Base-by-base conservation (phyloP, 257 asterid genomes). In the Paraleonurus japonicus region DNA sequence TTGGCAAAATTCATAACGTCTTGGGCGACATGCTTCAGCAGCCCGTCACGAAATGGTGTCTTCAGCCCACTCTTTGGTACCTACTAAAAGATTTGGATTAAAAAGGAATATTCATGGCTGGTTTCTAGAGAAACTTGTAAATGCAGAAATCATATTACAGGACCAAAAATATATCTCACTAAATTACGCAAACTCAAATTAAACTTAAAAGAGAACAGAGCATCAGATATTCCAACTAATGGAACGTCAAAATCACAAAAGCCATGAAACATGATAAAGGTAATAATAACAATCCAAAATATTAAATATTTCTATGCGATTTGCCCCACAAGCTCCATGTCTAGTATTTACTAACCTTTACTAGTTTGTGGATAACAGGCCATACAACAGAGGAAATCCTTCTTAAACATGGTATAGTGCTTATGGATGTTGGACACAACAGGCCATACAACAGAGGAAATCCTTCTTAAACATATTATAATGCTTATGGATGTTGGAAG, bases 21-120 rank as follows among this genome's bases (percentile, higher is more conserved):
- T 79, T 92, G 94, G 17, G 98, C 98, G 24, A 92, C 93, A 74
- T 95, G 98, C 92, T 88, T 92, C 72, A 95, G 87, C 86, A 95
- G 81, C 59, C 99, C 99, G 54, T 95, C 99, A 24, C 98, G 98
- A 77, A 95, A 95, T 41, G 98, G 99, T 3, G 97, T 95, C 84
- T 88, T 87, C 83, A 95, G 70, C 50, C 99, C 99, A 80, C 75
- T 80, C 54, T 73, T 74, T 28, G 97, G 90, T 32, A 95, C 98
- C 98, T 94, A 84, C 45, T 28, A 80, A 23, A 32, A 54, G 71
- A 61, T 71, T 62, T 70, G 64, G 65, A 70, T 79, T 45, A 65
- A 60, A 67, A 28, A 28, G 51, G 23, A 10, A 23, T 62, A 47
- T 71, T 43, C 32, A 60, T 48, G 69, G 53, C 65, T 62, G 57